Evolutionary conservation across 352 stramenopile genomes (phyloP).

Genomic region (Blastocystis sp.): DNA sequence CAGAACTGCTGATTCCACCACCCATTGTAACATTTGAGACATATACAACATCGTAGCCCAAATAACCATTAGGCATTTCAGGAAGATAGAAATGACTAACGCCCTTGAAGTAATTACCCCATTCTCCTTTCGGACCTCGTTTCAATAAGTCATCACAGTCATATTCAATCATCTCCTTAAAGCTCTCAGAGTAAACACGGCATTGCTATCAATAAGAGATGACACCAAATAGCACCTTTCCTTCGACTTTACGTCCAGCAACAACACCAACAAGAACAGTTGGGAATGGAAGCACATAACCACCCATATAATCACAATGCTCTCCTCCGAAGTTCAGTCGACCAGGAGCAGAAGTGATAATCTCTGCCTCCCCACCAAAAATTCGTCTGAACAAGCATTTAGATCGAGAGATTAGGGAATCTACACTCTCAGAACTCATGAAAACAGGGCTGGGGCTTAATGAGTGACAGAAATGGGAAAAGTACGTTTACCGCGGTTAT

Average conservation of each 20-base stretch:
- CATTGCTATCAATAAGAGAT: not conserved
- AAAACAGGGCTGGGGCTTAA: not conserved
- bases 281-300: conserved; percentile 50
- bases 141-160: conserved; percentile 30
- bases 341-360: conserved; percentile 42
- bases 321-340: conserved; percentile 55
- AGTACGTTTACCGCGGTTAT: not conserved
- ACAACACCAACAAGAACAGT: conserved; percentile 42
- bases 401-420: not conserved
- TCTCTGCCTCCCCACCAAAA: conserved; percentile 15
- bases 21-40: conserved; percentile 50
- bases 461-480: not conserved
- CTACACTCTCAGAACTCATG: not conserved
- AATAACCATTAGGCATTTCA: not conserved
- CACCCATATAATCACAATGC: conserved; percentile 61
- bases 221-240: not conserved
- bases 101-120: conserved; percentile 56
- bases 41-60: conserved; percentile 44
- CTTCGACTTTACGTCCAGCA: not conserved
- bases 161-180: conserved; percentile 57
- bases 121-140: conserved; percentile 45
- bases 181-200: conserved; percentile 54
- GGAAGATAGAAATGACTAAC: conserved; percentile 38
- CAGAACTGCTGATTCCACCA: conserved; percentile 53
- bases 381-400: conserved; percentile 1